Base-by-base conservation (phyloP, 495 filamentous ascomycete genomes). In the Neurospora sublineolata region DNA sequence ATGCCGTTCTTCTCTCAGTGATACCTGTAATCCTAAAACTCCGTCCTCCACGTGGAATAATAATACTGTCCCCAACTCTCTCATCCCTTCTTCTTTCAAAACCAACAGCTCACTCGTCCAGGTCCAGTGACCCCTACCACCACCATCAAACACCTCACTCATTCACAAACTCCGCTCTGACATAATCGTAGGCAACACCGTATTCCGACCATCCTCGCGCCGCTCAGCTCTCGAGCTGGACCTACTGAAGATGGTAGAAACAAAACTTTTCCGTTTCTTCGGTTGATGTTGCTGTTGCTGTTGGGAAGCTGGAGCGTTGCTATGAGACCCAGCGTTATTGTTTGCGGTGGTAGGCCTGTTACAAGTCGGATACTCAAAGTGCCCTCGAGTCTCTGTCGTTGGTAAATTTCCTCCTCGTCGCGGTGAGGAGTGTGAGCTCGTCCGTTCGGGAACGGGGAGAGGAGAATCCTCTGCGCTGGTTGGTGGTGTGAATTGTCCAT, bases 191-290 rank as follows among this genome's bases (percentile, higher is more conserved):
- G 52, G 52, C 27, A 64, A 33, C 23, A 58, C 11, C 2, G 52
- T 8, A 33, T 30, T 64, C 2, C 52, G 52, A 9, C 52, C 27
- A 64, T 64, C 52, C 52, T 60, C 52, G 6, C 52, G 52, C 27
- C 52, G 2, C 30, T 64, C 52, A 33, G 52, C 52, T 64, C 52
- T 64, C 7, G 52, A 64, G 18, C 60, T 64, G 40, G 79, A 80
- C 69, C 81, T 78, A 18, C 80, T 79, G 75, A 88, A 87, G 18
- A 83, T 76, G 14, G 81, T 79, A 11, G 81, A 78, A 40, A 87
- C 80, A 71, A 88, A 86, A 71, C 87, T 89, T 79, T 81, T 86
- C 76, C 84, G 77, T 75, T 81, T 81, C 71, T 77, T 83, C 52
- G 83, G 76, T 27, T 82, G 84, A 44, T 79, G 77, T 16, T 52